Evolutionary conservation across 2,329 filamentous ascomycete genomes (phyloP), one percentile per base, ranked within the genome.

Genomic region (Plenodomus biglobosus): DNA sequence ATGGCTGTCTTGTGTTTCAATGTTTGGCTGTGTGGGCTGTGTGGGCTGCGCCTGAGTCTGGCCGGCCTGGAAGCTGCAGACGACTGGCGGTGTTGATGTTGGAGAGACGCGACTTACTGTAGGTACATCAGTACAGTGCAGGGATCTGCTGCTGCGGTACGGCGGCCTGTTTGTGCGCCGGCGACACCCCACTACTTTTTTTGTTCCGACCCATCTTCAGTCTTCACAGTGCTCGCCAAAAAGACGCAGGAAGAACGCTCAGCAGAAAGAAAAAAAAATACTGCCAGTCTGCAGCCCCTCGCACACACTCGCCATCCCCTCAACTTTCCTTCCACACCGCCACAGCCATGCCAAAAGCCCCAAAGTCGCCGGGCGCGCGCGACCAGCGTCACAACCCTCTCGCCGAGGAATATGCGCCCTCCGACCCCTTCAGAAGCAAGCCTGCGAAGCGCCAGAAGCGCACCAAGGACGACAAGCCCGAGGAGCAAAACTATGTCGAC

Each of bases 331-430:
- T 8, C 21, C 5, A 24, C 17, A 21, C 18, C 20, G 13, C 38
- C 18, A 16, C 19, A 50, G 48, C 21, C 36, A 95, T 96, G 92
- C 90, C 91, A 32, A 95, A 95, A 78, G 85, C 86, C 48, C 78
- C 83, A 16, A 80, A 75, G 53, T 73, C 78, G 58, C 76, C 73
- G 58, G 79, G 78, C 48, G 75, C 71, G 58, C 83, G 80, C 68
- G 78, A 79, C 59, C 84, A 86, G 65, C 85, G 89, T 57, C 92
- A 96, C 75, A 95, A 95, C 61, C 92, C 92, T 35, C 86, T 99
- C 51, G 87, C 92, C 63, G 88, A 95, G 67, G 94, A 97, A 80
- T 97, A 68, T 75, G 86, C 61, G 79, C 90, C 59, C 81, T 85
- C 48, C 80, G 86, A 52, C 77, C 85, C 58, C 71, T 92, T 65